Base-by-base conservation (phyloP, 371 early-diverging fungal species). In the Mycotypha africana region DNA sequence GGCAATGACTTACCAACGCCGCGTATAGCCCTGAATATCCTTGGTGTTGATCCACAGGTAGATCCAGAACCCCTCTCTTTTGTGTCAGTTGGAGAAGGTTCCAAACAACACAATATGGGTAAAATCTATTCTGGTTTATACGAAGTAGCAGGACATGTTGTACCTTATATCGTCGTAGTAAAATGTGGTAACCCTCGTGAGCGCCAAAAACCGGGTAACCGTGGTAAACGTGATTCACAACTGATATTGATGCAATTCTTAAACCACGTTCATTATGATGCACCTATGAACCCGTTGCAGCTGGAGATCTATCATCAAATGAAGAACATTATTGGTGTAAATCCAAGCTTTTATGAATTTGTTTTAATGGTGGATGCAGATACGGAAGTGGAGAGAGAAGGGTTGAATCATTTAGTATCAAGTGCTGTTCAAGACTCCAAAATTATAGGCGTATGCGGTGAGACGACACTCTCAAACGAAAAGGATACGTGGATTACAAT, bases 221-320 rank as follows among this genome's bases (percentile, higher is more conserved):
- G 99, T 48, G 99, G 99, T 53, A 99, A 98, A 65, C 86, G 99
- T 48, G 99, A 99, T 69, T 93, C 97, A 38, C 99, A 99, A 75
- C 78, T 99, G 67, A 76, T 99, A 22, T 76, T 94, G 57, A 98
- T 99, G 99, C 78, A 87, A 41, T 99, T 97, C 84, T 83, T 99
- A 56, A 91, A 93, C 66, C 89, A 93, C 48, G 90, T 99, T 17
- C 92, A 96, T 60, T 93, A 89, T 59, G 87, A 92, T 64, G 60
- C 74, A n/a, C 85, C 92, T 38, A 89, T 96, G 89, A 81, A 84
- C 9, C 92, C 95, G 15, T 70, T 96, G 28, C 95, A 97, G 62
- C 79, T 88, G 36, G 95, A 93, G 51, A 85, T 96, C 46, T 95
- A 88, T 67, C 87, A 88, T 51, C 94, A 93, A 54, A 85, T 95